Evolutionary conservation across 1,139 yeast genomes (phyloP).

Genomic region (Yamadazyma diospyri): DNA sequence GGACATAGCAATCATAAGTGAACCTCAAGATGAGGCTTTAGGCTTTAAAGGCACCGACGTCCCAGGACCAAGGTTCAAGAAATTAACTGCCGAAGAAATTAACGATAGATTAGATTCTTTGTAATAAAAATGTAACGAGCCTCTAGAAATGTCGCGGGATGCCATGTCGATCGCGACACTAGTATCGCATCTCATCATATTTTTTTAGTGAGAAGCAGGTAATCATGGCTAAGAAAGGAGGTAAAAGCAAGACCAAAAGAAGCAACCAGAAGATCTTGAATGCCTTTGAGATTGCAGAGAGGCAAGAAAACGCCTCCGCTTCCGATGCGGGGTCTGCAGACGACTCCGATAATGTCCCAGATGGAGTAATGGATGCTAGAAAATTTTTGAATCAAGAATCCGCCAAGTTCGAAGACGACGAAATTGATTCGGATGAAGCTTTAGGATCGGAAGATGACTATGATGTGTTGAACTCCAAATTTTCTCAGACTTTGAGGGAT

Average conservation of each 20-base stretch:
- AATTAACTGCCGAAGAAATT: constrained; percentile 83
- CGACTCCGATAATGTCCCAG: constrained; percentile 23
- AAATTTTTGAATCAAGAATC: constrained; percentile 26
- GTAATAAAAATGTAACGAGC: constrained; percentile 25
- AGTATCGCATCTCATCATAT: constrained; percentile 15
- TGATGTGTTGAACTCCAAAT: constrained; percentile 62
- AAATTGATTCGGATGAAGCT: constrained; percentile 73
- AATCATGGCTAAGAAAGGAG: constrained; percentile 22
- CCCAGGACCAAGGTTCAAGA: constrained; percentile 84
- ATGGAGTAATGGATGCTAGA: constrained; percentile 45
- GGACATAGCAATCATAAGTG: constrained; percentile 86
- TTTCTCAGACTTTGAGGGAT: constrained; percentile 67
- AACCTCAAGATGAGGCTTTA: constrained; percentile 73
- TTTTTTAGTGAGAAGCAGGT: no score
- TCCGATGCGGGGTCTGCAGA: constrained; percentile 15
- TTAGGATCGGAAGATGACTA: constrained; percentile 73
- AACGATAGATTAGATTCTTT: constrained; percentile 92
- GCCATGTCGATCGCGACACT: constrained; percentile 4
- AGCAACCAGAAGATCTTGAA: constrained; percentile 37
- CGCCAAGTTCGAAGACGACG: constrained; percentile 55
- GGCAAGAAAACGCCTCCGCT: constrained; percentile 27
- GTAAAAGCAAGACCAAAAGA: constrained; percentile 27
- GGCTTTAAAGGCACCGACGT: constrained; percentile 85
- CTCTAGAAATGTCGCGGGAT: not conserved
- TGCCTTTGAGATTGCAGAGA: constrained; percentile 47